phyloP scores from a whole-genome alignment of 192 early-diverging fungal species.

The Geranomyces michiganensis region DNA sequence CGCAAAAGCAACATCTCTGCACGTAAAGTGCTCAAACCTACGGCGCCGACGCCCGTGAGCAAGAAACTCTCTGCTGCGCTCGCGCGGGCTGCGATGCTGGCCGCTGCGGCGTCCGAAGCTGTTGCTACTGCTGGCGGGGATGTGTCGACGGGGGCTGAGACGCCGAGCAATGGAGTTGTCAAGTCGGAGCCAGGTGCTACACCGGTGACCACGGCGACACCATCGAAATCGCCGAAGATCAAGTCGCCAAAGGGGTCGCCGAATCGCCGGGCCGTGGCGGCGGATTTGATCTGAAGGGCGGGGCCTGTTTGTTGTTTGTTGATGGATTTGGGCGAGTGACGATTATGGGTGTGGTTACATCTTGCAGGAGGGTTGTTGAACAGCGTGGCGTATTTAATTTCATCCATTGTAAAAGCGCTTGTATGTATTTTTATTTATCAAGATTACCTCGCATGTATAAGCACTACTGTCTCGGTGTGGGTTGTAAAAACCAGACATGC shows the following conservation, averaged over 20 bases:
- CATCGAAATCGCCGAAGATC: background rate
- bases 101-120: background rate
- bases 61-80: background rate
- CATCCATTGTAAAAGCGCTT: too few relatives aligned
- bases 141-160: background rate
- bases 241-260: constrained; percentile 3
- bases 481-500: too few relatives aligned
- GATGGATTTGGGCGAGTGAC: too few relatives aligned
- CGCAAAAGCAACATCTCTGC: constrained; percentile 18
- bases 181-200: background rate
- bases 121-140: background rate
- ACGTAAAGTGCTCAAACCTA: constrained; percentile 16
- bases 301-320: too few relatives aligned
- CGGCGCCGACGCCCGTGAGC: background rate
- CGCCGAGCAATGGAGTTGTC: background rate
- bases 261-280: background rate
- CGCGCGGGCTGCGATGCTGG: background rate
- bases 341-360: too few relatives aligned
- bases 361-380: too few relatives aligned
- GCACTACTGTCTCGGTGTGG: too few relatives aligned
- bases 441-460: too few relatives aligned
- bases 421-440: too few relatives aligned
- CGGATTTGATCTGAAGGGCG: constrained; percentile 1
- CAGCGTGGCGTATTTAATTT: too few relatives aligned
- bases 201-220: background rate